These are phyloP conservation scores for Penicillium roqueforti DNA, from an alignment of 495 filamentous ascomycete species.

Conservation along the genomic window DNA sequence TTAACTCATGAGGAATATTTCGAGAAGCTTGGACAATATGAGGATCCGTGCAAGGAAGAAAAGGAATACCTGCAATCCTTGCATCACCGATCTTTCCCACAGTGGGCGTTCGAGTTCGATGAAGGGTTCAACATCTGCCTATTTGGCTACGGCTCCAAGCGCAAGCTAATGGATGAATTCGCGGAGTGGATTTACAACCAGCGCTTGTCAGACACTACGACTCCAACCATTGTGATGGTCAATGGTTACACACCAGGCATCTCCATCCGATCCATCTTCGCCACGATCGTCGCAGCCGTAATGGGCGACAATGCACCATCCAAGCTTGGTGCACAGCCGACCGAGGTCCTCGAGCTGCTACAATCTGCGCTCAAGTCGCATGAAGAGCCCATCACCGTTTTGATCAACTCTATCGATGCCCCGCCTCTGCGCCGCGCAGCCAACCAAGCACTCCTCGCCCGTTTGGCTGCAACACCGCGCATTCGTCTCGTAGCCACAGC, in stretches of 20 bases:
- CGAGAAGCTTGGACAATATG: conserved; percentile 57
- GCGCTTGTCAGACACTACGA: conserved; percentile 27
- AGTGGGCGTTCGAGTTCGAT: conserved; percentile 89
- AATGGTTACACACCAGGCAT: conserved; percentile 82
- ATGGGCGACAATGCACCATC: conserved; percentile 51
- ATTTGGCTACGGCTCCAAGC: conserved; percentile 90
- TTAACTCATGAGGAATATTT: conserved; percentile 93
- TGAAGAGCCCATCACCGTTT: conserved; percentile 53
- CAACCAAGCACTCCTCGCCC: conserved; percentile 69
- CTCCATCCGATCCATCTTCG: conserved; percentile 74
- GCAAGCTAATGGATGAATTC: conserved; percentile 69
- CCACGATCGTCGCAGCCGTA: conserved; percentile 62
- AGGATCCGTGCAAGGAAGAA: conserved; percentile 69
- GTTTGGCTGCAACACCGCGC: conserved; percentile 67
- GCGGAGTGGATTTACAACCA: conserved; percentile 64
- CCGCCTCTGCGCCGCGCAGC: conserved; percentile 64
- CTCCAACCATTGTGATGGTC: conserved; percentile 69
- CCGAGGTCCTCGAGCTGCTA: conserved; percentile 62
- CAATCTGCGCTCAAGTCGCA: conserved; percentile 53
- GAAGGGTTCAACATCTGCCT: conserved; percentile 88
- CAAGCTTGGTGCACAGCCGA: conserved; percentile 57
- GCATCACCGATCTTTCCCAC: conserved; percentile 76
- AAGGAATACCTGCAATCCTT: conserved; percentile 66
- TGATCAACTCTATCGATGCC: conserved; percentile 85
- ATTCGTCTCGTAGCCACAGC: conserved; percentile 75